Evolutionary conservation across 352 stramenopile species (phyloP).

Genomic region (Globisporangium middletonii): DNA sequence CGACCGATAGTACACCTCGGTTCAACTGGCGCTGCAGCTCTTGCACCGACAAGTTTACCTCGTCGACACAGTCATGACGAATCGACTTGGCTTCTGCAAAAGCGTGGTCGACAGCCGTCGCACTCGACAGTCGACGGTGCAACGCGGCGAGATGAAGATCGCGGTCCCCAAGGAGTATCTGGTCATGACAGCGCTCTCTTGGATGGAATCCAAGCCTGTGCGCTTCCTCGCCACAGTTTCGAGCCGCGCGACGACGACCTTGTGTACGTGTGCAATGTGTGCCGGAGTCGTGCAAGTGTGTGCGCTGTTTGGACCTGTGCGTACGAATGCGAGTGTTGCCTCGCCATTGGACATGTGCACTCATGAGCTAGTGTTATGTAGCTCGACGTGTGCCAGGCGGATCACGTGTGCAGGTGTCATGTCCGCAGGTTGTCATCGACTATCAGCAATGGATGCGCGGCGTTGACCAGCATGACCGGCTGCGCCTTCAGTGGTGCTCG

Average conservation of each 20-base stretch:
- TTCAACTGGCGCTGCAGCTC: not conserved
- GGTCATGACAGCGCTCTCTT: not conserved
- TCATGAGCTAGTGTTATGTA: too few species aligned
- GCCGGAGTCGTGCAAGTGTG: too few species aligned
- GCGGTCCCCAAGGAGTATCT: not conserved
- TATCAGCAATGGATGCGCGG: not conserved
- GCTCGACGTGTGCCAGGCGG: too few species aligned
- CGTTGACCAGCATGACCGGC: not conserved
- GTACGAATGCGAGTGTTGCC: too few species aligned
- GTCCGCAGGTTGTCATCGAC: not conserved
- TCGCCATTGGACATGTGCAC: too few species aligned
- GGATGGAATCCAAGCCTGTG: not conserved
- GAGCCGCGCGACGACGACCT: too few species aligned
- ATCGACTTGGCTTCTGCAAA: not conserved
- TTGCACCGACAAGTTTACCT: not conserved
- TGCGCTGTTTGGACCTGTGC: too few species aligned
- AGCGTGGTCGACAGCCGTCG: not conserved
- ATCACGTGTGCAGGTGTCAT: too few species aligned
- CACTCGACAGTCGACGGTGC: not conserved
- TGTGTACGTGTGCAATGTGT: too few species aligned
- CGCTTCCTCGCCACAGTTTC: not conserved
- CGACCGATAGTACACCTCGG: not conserved
- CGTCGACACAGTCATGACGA: not conserved
- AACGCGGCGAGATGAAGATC: not conserved
- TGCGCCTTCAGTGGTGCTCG: constrained; percentile 14